These are phyloP conservation scores for Monilinia aucupariae DNA, from an alignment of 2,329 filamentous ascomycete species.

Conservation along the genomic window DNA sequence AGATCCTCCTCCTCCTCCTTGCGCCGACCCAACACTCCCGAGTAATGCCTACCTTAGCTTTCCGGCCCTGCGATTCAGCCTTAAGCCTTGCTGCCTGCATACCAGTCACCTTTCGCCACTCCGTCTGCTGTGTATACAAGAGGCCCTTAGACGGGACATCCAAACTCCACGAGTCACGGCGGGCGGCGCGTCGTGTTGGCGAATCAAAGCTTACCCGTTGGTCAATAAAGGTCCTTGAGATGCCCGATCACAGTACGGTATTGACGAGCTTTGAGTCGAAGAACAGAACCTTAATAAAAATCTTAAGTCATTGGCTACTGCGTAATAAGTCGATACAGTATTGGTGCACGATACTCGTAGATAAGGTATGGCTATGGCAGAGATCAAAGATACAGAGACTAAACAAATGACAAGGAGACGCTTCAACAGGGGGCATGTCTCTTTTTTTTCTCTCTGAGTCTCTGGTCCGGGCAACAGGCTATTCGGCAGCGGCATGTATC, in stretches of 20 bases:
- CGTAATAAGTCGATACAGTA: constrained; percentile 15
- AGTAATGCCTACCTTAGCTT: constrained; percentile 48
- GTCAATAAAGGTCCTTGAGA: background rate
- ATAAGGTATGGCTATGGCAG: constrained; percentile 16
- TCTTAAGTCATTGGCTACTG: constrained; percentile 14
- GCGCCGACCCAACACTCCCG: constrained; percentile 9
- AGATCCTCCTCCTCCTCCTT: constrained; percentile 17
- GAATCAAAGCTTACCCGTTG: constrained; percentile 4
- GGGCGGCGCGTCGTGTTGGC: constrained; percentile 3
- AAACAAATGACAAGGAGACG: constrained; percentile 12
- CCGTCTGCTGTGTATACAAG: constrained; percentile 30
- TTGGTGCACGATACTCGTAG: constrained; percentile 10
- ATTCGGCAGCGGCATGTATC: background rate
- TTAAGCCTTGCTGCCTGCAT: constrained; percentile 49
- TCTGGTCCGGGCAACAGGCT: constrained; percentile 15
- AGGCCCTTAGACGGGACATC: constrained; percentile 20
- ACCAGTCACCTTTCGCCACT: constrained; percentile 35
- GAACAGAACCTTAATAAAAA: constrained; percentile 2
- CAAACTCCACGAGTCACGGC: constrained; percentile 13
- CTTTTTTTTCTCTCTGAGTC: background rate
- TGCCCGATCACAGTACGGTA: background rate
- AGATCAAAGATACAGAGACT: constrained; percentile 11
- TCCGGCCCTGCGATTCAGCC: constrained; percentile 54
- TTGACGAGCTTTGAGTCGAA: background rate
- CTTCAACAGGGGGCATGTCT: constrained; percentile 18